A percentile compares a stretch with the other conserved stretches of the same genome.
These are phyloP conservation scores for Trichocladium uniseriatum DNA, from an alignment of 495 filamentous ascomycete genomes.

Conservation along the genomic window DNA sequence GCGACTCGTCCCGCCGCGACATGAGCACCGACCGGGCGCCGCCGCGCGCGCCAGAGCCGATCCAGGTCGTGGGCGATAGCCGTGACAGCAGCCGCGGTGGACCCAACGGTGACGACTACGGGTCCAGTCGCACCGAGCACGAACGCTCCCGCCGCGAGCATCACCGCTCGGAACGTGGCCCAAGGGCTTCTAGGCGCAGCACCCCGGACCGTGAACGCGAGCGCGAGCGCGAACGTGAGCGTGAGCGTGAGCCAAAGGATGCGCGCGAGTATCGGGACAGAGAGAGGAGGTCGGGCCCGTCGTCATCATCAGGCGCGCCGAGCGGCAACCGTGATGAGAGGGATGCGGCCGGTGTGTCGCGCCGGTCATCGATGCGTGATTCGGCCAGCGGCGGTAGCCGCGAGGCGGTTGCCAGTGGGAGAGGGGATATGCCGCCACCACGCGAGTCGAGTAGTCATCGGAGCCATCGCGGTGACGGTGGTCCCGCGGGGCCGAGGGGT, in stretches of 20 bases:
- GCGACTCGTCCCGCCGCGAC: conserved; percentile 21
- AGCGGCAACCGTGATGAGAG: conserved; percentile 13
- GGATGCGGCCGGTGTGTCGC: conserved; percentile 5
- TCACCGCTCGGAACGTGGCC: conserved; percentile 32
- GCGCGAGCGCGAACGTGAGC: conserved; percentile 2
- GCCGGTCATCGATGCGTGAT: conserved; percentile 19
- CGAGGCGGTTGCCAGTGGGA: conserved; percentile 10
- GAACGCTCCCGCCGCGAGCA: conserved; percentile 39
- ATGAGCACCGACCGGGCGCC: conserved; percentile 12
- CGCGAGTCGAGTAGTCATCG: conserved; percentile 17
- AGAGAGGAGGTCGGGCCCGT: conserved; percentile 23
- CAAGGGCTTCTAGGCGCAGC: conserved; percentile 31
- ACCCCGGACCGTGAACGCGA: conserved; percentile 29
- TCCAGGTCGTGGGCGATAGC: conserved; percentile 22
- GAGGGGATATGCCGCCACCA: conserved; percentile 22
- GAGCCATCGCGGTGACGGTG: conserved; percentile 16
- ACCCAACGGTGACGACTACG: conserved; percentile 28
- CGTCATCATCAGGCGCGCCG: neutral
- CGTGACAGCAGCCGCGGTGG: neutral
- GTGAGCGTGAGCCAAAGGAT: conserved; percentile 11
- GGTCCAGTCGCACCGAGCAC: conserved; percentile 26
- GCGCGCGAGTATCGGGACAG: conserved; percentile 8
- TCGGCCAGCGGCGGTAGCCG: conserved; percentile 11
- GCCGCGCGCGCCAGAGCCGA: conserved; percentile 16
- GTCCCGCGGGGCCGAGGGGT: conserved; percentile 8